phyloP scores from a whole-genome alignment of 345 rosid species.

The Citrus inodora region DNA sequence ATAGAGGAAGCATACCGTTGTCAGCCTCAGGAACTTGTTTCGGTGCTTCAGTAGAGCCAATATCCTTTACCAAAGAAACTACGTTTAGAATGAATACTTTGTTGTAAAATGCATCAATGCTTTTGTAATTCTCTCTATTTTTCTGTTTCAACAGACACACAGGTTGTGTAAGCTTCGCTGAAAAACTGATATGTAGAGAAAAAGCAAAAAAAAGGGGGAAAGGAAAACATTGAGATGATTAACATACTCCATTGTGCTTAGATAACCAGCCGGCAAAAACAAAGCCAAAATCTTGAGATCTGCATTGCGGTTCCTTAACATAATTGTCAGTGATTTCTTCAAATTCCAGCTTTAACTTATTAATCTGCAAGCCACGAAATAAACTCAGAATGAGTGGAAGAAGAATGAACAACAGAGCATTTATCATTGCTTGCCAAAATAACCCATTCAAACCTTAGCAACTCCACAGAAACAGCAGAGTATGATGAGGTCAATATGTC shows the following conservation, averaged over 20 bases:
- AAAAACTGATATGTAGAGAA: neutral
- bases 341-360: slow-evolving; percentile 62
- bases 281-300: slow-evolving; percentile 67
- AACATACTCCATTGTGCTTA: slow-evolving; percentile 50
- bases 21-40: slow-evolving; percentile 47
- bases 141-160: slow-evolving; percentile 45
- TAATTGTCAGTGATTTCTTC: slow-evolving; percentile 72
- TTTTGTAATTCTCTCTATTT: slow-evolving; percentile 70
- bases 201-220: neutral
- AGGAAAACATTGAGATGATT: neutral
- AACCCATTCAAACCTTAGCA: slow-evolving; percentile 53
- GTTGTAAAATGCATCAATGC: slow-evolving; percentile 81
- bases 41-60: slow-evolving; percentile 53
- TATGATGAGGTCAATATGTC: slow-evolving; percentile 79
- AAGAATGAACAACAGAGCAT: slow-evolving; percentile 13
- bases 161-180: slow-evolving; percentile 19
- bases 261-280: slow-evolving; percentile 67
- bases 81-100: slow-evolving; percentile 67
- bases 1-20: slow-evolving; percentile 36
- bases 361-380: slow-evolving; percentile 50
- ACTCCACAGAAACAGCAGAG: slow-evolving; percentile 77
- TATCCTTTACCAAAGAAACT: slow-evolving; percentile 71
- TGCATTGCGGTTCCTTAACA: slow-evolving; percentile 91
- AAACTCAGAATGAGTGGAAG: slow-evolving; percentile 9
- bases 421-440: neutral